phyloP scores from a whole-genome alignment of 139 green algal genomes.

The Coccomyxa sp. region DNA sequence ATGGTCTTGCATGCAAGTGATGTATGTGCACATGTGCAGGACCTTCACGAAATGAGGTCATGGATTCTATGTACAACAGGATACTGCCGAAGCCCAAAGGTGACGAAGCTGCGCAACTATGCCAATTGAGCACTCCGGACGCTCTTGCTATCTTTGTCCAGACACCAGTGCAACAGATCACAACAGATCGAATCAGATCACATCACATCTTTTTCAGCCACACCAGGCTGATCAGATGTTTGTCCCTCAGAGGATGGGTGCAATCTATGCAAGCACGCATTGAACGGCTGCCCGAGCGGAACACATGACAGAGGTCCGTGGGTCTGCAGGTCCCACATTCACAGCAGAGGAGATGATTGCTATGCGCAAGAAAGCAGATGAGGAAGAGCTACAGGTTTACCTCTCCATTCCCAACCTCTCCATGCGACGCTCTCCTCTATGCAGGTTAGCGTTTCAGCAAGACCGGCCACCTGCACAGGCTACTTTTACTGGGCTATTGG shows the following conservation, averaged over 20 bases:
- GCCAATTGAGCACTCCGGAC: slow-evolving; percentile 9
- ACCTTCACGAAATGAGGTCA: slow-evolving; percentile 53
- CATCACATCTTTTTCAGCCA: too few relatives aligned
- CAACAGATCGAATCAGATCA: too few relatives aligned
- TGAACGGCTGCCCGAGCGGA: too few relatives aligned
- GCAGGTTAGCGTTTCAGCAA: background rate
- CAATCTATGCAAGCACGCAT: background rate
- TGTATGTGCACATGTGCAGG: too few relatives aligned
- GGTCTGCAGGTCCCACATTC: slow-evolving; percentile 31
- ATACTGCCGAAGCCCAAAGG: slow-evolving; percentile 71
- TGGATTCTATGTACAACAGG: slow-evolving; percentile 85
- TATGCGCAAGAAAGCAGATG: slow-evolving; percentile 28
- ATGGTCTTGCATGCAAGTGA: too few relatives aligned
- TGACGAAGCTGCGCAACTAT: background rate
- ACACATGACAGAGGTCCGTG: background rate
- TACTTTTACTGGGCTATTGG: too few relatives aligned
- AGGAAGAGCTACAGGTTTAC: slow-evolving; percentile 9
- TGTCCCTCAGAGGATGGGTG: background rate
- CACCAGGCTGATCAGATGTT: background rate
- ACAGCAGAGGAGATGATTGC: slow-evolving; percentile 38
- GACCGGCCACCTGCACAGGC: too few relatives aligned
- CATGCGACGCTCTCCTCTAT: background rate
- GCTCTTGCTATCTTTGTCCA: background rate
- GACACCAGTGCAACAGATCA: too few relatives aligned
- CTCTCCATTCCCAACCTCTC: too few relatives aligned